Evolutionary conservation across 1,139 yeast species (phyloP), one percentile per base, ranked within the genome.

Genomic region (Zygosaccharomyces pseudobailii): DNA sequence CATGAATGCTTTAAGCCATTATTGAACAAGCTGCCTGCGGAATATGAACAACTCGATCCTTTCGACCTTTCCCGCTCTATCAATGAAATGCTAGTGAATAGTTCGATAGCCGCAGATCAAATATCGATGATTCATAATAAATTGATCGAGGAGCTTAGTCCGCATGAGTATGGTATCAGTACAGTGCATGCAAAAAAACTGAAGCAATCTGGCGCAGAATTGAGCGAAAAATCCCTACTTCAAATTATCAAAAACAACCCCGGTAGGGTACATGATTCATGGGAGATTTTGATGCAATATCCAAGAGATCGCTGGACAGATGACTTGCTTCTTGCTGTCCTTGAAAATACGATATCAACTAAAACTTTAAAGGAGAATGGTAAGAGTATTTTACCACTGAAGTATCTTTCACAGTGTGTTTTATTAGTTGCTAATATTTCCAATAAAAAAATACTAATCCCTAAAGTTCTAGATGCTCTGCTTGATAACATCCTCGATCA

Each of bases 251-350:
- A 50, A 28, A 41, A 57, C 33, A 65, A 65, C 43, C 68, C 68
- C 20, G 66, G 67, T 2, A 57, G 68, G 44, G 63, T 58, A 19
- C 46, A 45, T 31, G 59, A 56, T 39, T 60, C 65, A 3, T 65
- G 63, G 67, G 65, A 58, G 43, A 37, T 57, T 13, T 59, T 57
- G 27, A 36, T 51, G 13, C 53, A 53, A 13, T 47, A 4, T 1
- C 27, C 38, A 19, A 35, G 23, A 19, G n/a, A 8, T 22, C 19
- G 27, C 19, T 38, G 41, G 41, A 19, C 20, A n/a, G 41, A 38
- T 13, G 35, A 35, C 8, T n/a, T 43, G 2, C 39, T 43, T 40
- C 20, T 47, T 24, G 19, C 34, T 17, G 27, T 22, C 10, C 28
- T 23, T 3, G 42, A 47, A 20, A 43, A 44, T 10, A 34, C 35